Percentiles rank a stretch among this genome's conserved stretches.
Conservation (phyloP, 768 basidiomycete genomes). For the Russula olivacea region DNA sequence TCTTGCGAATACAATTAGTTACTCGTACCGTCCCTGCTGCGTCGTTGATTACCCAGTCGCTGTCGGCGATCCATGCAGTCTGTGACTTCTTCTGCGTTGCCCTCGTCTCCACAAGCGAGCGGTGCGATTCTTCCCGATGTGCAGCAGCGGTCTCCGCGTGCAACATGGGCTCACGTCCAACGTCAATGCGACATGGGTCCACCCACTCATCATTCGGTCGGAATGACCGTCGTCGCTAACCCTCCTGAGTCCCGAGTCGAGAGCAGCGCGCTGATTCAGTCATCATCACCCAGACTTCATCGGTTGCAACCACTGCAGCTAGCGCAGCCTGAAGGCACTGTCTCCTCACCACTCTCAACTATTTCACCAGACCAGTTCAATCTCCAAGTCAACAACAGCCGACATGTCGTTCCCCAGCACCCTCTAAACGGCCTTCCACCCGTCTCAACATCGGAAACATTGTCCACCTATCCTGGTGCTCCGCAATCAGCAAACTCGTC, state of each 20-base stretch:
- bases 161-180: constrained; percentile 26
- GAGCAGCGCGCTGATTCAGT: constrained; percentile 45
- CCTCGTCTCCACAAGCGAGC: constrained; percentile 23
- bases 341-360: constrained; percentile 37
- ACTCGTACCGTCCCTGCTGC: constrained; percentile 7
- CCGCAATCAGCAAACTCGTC: constrained; percentile 41
- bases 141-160: constrained; percentile 25
- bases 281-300: constrained; percentile 42
- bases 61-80: constrained; percentile 22
- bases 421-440: constrained; percentile 44
- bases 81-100: constrained; percentile 10
- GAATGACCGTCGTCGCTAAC: constrained; percentile 14
- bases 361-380: constrained; percentile 44
- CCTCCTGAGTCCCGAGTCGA: constrained; percentile 22
- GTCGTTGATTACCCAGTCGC: constrained; percentile 6
- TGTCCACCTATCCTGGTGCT: constrained; percentile 39
- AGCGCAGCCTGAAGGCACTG: constrained; percentile 31
- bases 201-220: constrained; percentile 4
- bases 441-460: constrained; percentile 29
- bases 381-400: constrained; percentile 30
- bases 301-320: constrained; percentile 50
- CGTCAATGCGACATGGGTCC: constrained; percentile 25
- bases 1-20: constrained; percentile 19
- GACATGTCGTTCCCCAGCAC: constrained; percentile 42
- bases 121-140: constrained; percentile 9